Evolutionary conservation across 257 asterid species (phyloP).

Genomic region (Lycium barbarum): DNA sequence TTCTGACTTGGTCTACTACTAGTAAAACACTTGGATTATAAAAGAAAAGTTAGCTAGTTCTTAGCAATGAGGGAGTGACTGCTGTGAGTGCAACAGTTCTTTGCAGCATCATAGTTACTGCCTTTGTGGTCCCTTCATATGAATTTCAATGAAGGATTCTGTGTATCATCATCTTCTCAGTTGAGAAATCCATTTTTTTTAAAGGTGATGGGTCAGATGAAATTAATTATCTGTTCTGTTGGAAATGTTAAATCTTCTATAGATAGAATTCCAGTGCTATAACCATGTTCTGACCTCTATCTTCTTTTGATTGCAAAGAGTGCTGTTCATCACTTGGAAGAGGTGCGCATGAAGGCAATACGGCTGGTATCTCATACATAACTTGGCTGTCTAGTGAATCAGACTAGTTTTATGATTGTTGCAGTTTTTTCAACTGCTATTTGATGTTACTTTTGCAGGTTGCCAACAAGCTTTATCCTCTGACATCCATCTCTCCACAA

Average conservation of each 20-base stretch:
- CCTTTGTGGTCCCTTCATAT: conserved; percentile 17
- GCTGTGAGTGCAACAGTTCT: neutral
- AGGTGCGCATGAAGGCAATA: conserved; percentile 98
- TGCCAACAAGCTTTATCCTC: conserved; percentile 96
- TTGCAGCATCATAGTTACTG: conserved; percentile 20
- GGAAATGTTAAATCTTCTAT: neutral
- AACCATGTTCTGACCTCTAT: conserved; percentile 42
- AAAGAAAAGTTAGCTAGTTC: neutral
- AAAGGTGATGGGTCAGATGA: conserved; percentile 20
- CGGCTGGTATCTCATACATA: conserved; percentile 73
- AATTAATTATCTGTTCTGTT: conserved; percentile 14
- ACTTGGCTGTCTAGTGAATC: conserved; percentile 35
- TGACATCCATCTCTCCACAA: conserved; percentile 71
- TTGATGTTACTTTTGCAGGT: conserved; percentile 56
- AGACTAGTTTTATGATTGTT: conserved; percentile 8
- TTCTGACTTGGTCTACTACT: neutral
- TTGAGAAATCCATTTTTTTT: conserved; percentile 23
- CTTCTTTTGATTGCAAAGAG: conserved; percentile 56
- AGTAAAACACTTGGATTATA: neutral
- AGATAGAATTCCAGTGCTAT: conserved; percentile 25
- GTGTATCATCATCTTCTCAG: neutral
- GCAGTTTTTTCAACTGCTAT: conserved; percentile 18
- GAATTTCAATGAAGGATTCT: neutral
- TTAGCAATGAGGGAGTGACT: neutral
- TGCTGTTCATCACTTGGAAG: conserved; percentile 88